Base-by-base conservation (phyloP, 2,329 filamentous ascomycete genomes). In the Trichoderma simmonsii region DNA sequence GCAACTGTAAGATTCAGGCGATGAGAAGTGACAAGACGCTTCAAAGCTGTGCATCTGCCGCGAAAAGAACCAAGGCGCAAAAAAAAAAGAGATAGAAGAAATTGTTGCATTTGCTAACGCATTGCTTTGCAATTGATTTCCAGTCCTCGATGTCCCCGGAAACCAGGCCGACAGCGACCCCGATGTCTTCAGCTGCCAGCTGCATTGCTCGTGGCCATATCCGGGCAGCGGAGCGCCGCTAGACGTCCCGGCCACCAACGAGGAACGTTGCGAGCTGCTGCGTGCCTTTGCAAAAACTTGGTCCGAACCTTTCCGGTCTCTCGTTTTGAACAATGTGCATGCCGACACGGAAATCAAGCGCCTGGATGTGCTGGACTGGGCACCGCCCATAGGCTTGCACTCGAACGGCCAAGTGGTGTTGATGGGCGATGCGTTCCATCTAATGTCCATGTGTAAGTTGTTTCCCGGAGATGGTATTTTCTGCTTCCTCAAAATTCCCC, bases 361-460 rank as follows among this genome's bases (percentile, higher is more conserved):
- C 3, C 81, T 89, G 5, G 80, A 82, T 11, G 77, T 87, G 5
- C 82, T 85, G 34, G 87, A 89, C 76, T 86, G 85, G 79, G 78
- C 83, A 1, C 85, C 84, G 1, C 79, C 80, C 1, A 76, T 74
- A 4, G 78, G 77, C 1, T 71, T 82, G 6, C 82, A 80, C 59
- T 79, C 80, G 0, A 79, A 77, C 7, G 85, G 84, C 0, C 80
- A 81, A 2, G 83, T 82, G 0, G 82, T 85, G 0, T 74, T 89
- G 1, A 81, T 87, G 71, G 87, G 88, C 0, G 88, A 90, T 77
- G 84, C 87, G 0, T 81, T 88, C 3, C 87, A 90, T 76, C 82
- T 85, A 0, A 89, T 89, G 87, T 85, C 85, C 0, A 89, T 89
- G 87, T 89, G 86, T 89, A 82, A 78, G 86, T 78, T 39, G 21